Evolutionary conservation across 1,139 yeast species (phyloP).

Genomic region (Saccharomyces pastorianus): DNA sequence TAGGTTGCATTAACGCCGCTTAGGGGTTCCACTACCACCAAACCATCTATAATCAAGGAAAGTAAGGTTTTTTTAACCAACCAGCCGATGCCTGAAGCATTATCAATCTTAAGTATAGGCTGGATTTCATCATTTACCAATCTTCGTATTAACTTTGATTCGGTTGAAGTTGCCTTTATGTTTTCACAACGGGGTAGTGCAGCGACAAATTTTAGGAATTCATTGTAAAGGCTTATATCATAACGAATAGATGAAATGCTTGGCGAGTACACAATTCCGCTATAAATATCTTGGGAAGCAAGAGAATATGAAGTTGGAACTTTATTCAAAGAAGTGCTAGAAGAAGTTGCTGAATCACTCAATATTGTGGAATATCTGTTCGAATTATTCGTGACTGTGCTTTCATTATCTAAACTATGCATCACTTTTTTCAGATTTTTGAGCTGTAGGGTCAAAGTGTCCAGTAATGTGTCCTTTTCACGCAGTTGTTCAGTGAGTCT

Average conservation of each 20-base stretch:
- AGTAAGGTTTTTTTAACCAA: conserved; percentile 52
- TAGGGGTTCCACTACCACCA: conserved; percentile 78
- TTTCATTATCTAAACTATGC: conserved; percentile 37
- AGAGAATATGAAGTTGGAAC: conserved; percentile 11
- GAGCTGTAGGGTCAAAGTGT: conserved; percentile 60
- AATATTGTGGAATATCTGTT: conserved; percentile 16
- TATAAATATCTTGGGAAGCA: conserved; percentile 7
- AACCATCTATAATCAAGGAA: conserved; percentile 66
- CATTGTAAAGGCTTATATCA: conserved; percentile 40
- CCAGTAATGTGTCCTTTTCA: conserved; percentile 66
- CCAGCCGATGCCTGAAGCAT: conserved; percentile 56
- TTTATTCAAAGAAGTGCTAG: conserved; percentile 17
- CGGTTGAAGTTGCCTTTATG: conserved; percentile 34
- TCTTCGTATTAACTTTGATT: conserved; percentile 55
- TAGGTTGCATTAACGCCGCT: conserved; percentile 66
- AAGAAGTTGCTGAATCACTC: conserved; percentile 14
- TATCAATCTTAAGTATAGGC: conserved; percentile 52
- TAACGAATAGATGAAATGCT: conserved; percentile 49
- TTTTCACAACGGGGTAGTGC: conserved; percentile 29
- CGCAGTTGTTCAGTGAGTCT: conserved; percentile 57
- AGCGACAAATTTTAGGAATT: conserved; percentile 33
- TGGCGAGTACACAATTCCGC: conserved; percentile 42
- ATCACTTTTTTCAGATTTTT: conserved; percentile 56
- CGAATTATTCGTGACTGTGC: conserved; percentile 8
- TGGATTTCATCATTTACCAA: conserved; percentile 74